These are phyloP conservation scores for Hanseniaspora opuntiae DNA, from an alignment of 805 yeast genomes.

Conservation along the genomic window DNA sequence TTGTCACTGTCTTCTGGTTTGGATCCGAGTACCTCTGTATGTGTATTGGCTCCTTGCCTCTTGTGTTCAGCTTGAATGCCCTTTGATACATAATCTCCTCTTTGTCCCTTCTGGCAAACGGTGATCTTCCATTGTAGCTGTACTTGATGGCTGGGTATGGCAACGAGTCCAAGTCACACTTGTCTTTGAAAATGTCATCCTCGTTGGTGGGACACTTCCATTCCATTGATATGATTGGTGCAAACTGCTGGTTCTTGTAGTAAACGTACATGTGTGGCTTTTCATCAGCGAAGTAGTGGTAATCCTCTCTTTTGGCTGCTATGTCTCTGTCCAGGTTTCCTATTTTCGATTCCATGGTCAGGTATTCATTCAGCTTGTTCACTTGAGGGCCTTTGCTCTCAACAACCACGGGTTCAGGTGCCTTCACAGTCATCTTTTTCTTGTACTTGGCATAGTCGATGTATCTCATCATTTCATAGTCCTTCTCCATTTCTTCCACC, in stretches of 20 bases:
- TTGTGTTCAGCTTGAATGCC: slow-evolving; percentile 3
- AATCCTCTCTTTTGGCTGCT: slow-evolving; percentile 68
- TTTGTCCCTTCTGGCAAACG: slow-evolving; percentile 51
- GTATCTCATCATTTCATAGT: slow-evolving; percentile 4
- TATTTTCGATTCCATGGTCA: slow-evolving; percentile 70
- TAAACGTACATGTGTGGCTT: slow-evolving; percentile 64
- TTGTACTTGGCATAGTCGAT: slow-evolving; percentile 8
- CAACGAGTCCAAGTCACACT: slow-evolving; percentile 14
- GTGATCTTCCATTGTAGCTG: slow-evolving; percentile 51
- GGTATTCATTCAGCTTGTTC: slow-evolving; percentile 40
- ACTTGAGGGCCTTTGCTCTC: neutral
- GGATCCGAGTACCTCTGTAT: neutral
- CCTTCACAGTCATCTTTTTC: neutral
- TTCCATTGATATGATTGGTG: slow-evolving; percentile 74
- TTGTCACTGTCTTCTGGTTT: slow-evolving; percentile 20
- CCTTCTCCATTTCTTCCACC: slow-evolving; percentile 20
- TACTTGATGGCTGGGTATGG: slow-evolving; percentile 25
- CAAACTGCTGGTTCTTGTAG: slow-evolving; percentile 61
- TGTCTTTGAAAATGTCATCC: slow-evolving; percentile 3
- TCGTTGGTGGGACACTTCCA: slow-evolving; percentile 36
- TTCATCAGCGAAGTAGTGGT: slow-evolving; percentile 52
- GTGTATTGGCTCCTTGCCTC: neutral
- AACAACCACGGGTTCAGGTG: slow-evolving; percentile 5
- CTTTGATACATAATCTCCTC: slow-evolving; percentile 4
- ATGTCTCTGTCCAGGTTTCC: slow-evolving; percentile 88